phyloP scores from a whole-genome alignment of 495 filamentous ascomycete genomes.

The Aeminium ludgeri region DNA sequence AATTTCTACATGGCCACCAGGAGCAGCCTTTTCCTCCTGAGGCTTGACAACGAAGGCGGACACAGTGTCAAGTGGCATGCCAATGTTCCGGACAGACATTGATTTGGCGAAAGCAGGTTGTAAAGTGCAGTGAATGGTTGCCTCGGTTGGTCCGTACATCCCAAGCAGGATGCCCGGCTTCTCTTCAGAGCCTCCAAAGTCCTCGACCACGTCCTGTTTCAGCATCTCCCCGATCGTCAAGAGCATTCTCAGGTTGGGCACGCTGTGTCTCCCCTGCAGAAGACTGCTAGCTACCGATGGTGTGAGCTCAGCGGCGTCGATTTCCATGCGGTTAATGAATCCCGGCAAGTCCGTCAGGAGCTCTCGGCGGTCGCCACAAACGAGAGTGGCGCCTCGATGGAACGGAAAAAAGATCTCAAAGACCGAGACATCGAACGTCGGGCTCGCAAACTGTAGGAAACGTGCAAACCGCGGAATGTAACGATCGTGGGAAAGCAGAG shows the following conservation, averaged over 20 bases:
- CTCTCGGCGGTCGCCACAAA: slow-evolving; percentile 43
- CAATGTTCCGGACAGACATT: slow-evolving; percentile 49
- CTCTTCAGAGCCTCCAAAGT: slow-evolving; percentile 40
- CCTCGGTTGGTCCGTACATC: slow-evolving; percentile 71
- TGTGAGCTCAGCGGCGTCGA: slow-evolving; percentile 69
- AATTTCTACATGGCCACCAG: slow-evolving; percentile 26
- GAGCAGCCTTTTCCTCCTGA: background rate
- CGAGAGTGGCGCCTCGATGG: slow-evolving; percentile 50
- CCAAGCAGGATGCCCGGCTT: slow-evolving; percentile 45
- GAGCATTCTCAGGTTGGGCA: slow-evolving; percentile 43
- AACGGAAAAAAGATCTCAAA: slow-evolving; percentile 81
- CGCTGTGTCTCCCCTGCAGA: slow-evolving; percentile 40
- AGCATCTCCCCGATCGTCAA: slow-evolving; percentile 84
- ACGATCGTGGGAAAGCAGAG: slow-evolving; percentile 56
- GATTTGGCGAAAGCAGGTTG: slow-evolving; percentile 29
- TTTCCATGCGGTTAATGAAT: slow-evolving; percentile 42
- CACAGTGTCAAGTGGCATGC: slow-evolving; percentile 55
- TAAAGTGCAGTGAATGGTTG: slow-evolving; percentile 59
- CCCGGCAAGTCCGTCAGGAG: slow-evolving; percentile 55
- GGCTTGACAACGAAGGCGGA: slow-evolving; percentile 49
- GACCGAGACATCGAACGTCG: slow-evolving; percentile 76
- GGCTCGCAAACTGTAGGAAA: slow-evolving; percentile 75
- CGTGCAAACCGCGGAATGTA: slow-evolving; percentile 55
- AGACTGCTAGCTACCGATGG: slow-evolving; percentile 62
- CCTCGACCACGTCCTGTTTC: slow-evolving; percentile 48